Base-by-base conservation (phyloP, 345 rosid species). In the Anastatica hierochuntica region DNA sequence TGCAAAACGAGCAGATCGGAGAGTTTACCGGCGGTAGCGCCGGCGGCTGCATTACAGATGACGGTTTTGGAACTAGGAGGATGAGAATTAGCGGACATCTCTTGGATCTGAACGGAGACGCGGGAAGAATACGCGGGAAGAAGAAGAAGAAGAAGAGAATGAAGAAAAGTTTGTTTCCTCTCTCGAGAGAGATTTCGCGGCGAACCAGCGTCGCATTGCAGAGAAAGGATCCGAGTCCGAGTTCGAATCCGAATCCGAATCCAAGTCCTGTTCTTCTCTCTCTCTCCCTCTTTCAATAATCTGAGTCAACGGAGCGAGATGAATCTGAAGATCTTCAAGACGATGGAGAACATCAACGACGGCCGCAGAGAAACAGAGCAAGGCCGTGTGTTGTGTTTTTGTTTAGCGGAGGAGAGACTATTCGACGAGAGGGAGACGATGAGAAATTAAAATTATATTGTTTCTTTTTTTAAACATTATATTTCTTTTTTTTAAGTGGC, bases 41-140 rank as follows among this genome's bases (percentile, higher is more conserved):
- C 97, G 19, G 97, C 84, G 39, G 77, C 92, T 7, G 92, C 97
- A 59, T 88, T 85, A 73, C 89, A 83, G 68, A 87, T 82, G 52
- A 79, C 66, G n/a, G 62, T 75, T 65, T 17, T 57, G 71, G 86
- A 66, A 58, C 50, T 74, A 69, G 70, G 76, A 68, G 24, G 67
- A 60, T 78, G 85, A 60, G 87, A 73, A 66, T 76, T 75, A 64
- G 67, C 23, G 38, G 85, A 36, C 96, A 87, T 85, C 1, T 58
- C 68, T 23, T 17, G 60, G 66, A 49, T 20, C 59, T 49, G 57
- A 18, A 33, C 8, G 19, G 35, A 12, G 44, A 63, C n/a, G n/a
- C n/a, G n/a, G 53, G 37, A 49, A 14, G 29, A 19, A 34, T 24
- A 29, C 2, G 9, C 7, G 17, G 24, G 62, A 47, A 49, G 56